phyloP scores from a whole-genome alignment of 2,329 filamentous ascomycete species.

The Trichophyton simii region DNA sequence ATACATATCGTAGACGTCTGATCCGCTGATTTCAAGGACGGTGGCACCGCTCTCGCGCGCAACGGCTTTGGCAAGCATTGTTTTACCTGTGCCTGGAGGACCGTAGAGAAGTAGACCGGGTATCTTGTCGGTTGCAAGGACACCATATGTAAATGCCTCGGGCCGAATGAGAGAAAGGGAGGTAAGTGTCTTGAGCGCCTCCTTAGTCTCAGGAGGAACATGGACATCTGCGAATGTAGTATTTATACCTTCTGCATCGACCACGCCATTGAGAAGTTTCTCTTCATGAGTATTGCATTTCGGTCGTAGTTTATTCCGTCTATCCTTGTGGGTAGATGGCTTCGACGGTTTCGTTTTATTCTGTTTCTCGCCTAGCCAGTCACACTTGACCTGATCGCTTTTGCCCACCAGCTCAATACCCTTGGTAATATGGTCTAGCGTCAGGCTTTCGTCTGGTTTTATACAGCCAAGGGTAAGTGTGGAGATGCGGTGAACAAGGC shows the following conservation, averaged over 20 bases:
- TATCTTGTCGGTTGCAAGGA: slow-evolving; percentile 80
- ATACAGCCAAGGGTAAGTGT: slow-evolving; percentile 41
- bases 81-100: slow-evolving; percentile 59
- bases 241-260: slow-evolving; percentile 67
- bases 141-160: slow-evolving; percentile 91
- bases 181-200: slow-evolving; percentile 78
- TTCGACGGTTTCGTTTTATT: slow-evolving; percentile 22
- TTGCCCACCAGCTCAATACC: slow-evolving; percentile 31
- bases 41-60: slow-evolving; percentile 55
- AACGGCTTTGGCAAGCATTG: slow-evolving; percentile 50
- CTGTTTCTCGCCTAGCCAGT: slow-evolving; percentile 24
- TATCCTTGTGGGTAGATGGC: slow-evolving; percentile 27
- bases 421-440: slow-evolving; percentile 27
- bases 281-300: slow-evolving; percentile 67
- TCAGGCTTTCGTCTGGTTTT: slow-evolving; percentile 29
- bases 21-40: slow-evolving; percentile 73
- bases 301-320: slow-evolving; percentile 40
- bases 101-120: slow-evolving; percentile 81
- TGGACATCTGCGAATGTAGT: slow-evolving; percentile 84
- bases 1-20: slow-evolving; percentile 90
- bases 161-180: slow-evolving; percentile 75
- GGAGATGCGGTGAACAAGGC: slow-evolving; percentile 49
- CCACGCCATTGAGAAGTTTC: slow-evolving; percentile 65
- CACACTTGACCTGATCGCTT: slow-evolving; percentile 27
- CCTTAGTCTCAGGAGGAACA: slow-evolving; percentile 66